Evolutionary conservation across 345 rosid species (phyloP).

Genomic region (Eucalyptus fibrosa): DNA sequence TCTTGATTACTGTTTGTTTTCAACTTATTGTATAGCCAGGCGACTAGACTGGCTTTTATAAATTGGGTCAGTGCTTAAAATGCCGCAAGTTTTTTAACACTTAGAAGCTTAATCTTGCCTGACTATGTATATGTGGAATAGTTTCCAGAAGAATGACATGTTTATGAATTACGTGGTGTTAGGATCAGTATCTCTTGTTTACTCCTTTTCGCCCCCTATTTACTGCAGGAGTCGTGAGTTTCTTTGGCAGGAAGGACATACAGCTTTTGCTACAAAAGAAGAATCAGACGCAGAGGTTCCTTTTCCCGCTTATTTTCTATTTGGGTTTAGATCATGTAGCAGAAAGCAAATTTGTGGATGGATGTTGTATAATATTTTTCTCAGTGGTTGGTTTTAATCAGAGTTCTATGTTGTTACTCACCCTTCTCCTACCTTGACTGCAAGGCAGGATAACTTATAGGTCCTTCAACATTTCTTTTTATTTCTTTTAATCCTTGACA

Average conservation of each 20-base stretch:
- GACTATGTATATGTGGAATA: not conserved
- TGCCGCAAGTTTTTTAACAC: not conserved
- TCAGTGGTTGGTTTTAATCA: not conserved
- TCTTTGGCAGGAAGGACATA: slow-evolving; percentile 99
- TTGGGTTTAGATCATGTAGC: not conserved
- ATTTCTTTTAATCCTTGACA: not conserved
- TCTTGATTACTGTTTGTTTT: not conserved
- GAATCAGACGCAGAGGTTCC: slow-evolving; percentile 91
- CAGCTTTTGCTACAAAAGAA: slow-evolving; percentile 80
- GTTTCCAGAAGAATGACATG: not conserved
- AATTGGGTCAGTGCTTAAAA: not conserved
- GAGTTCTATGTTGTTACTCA: not conserved
- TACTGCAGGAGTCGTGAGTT: slow-evolving; percentile 92
- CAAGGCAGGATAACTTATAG: not conserved
- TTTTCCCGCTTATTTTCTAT: not conserved
- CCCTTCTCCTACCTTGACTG: not conserved
- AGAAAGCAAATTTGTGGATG: not conserved
- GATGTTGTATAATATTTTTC: not conserved
- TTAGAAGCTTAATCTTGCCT: not conserved
- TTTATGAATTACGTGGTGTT: not conserved
- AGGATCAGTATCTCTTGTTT: not conserved
- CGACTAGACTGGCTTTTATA: not conserved
- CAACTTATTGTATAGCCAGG: not conserved
- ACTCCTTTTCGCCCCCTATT: not conserved
- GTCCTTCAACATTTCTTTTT: not conserved